Evolutionary conservation across 2,329 filamentous ascomycete species (phyloP).

Genomic region (Colletotrichum australisinense): DNA sequence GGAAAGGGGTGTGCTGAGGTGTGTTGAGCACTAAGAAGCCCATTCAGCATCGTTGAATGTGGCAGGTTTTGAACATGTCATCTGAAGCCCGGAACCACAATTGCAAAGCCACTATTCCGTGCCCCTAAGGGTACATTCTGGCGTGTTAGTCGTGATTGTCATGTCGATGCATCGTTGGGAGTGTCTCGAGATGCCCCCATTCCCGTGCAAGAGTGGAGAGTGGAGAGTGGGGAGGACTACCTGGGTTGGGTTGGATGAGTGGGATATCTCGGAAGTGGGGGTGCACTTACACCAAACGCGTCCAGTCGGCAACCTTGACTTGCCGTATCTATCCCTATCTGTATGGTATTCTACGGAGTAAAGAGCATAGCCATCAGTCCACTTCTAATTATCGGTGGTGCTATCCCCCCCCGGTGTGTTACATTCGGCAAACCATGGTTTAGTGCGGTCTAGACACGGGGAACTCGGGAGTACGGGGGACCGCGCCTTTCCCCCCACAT

Average conservation of each 20-base stretch:
- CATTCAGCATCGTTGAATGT: neutral
- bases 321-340: neutral
- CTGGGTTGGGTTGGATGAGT: neutral
- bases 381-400: neutral
- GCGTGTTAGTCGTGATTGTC: neutral
- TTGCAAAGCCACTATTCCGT: neutral
- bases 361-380: neutral
- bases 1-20: neutral
- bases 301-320: neutral
- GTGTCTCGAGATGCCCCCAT: slow-evolving; percentile 4
- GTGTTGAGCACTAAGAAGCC: slow-evolving; percentile 2
- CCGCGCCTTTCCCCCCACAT: neutral
- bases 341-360: neutral
- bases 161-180: neutral
- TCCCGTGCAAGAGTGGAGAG: neutral
- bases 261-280: slow-evolving; percentile 1
- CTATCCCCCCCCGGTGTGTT: neutral
- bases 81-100: neutral
- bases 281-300: neutral
- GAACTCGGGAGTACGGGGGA: neutral
- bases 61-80: slow-evolving; percentile 16
- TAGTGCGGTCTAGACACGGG: neutral
- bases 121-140: neutral
- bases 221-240: slow-evolving; percentile 3
- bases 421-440: neutral